Evolutionary conservation across 2,329 filamentous ascomycete species (phyloP).

Genomic region (Ceratocystis harringtonii): DNA sequence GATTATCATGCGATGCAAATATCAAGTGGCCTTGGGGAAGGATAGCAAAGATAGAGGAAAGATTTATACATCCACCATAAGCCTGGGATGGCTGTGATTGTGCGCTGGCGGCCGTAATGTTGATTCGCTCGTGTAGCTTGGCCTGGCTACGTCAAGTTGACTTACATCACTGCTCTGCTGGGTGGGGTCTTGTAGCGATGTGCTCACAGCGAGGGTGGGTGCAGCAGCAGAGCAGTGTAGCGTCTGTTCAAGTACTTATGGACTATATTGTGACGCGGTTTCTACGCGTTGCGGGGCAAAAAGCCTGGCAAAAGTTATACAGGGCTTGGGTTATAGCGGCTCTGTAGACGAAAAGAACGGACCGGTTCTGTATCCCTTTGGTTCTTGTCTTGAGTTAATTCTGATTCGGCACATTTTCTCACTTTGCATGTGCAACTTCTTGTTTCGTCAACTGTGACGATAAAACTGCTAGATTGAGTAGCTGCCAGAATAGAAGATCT

Average conservation of each 20-base stretch:
- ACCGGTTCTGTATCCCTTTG: not conserved
- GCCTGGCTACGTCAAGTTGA: too few species aligned
- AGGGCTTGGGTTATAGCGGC: not conserved
- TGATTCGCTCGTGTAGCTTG: not conserved
- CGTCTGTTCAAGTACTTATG: not conserved
- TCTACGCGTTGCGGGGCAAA: slow-evolving; percentile 9
- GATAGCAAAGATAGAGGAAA: not conserved
- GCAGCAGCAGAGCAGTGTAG: not conserved
- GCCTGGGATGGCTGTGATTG: not conserved
- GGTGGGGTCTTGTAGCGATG: too few species aligned
- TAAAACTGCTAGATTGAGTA: not conserved
- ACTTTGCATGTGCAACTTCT: not conserved
- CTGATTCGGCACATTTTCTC: not conserved
- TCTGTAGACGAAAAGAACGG: not conserved
- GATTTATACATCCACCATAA: not conserved
- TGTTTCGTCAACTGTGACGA: not conserved
- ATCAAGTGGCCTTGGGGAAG: not conserved
- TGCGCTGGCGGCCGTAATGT: not conserved
- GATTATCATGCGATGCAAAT: not conserved
- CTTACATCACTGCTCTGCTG: too few species aligned
- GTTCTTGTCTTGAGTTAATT: not conserved
- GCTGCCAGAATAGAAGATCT: not conserved
- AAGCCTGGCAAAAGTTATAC: not conserved
- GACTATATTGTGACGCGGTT: not conserved
- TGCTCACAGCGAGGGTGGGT: not conserved